phyloP scores from a whole-genome alignment of 768 basidiomycete species.

The Candolleomyces efflorescens region DNA sequence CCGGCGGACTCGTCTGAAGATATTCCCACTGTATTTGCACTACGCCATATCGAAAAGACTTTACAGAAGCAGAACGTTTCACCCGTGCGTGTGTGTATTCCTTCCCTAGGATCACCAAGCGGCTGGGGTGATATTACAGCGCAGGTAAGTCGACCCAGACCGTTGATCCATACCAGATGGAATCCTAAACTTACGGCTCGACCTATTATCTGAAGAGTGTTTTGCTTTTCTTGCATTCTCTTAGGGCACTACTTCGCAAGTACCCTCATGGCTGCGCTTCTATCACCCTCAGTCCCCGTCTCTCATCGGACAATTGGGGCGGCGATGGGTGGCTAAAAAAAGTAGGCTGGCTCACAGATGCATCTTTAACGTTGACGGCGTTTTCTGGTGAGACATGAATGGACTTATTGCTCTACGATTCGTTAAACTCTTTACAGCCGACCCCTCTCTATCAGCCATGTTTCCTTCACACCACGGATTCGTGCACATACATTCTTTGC shows the following conservation, averaged over 20 bases:
- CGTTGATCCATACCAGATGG: not conserved
- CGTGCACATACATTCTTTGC: conserved; percentile 71
- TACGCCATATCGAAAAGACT: conserved; percentile 24
- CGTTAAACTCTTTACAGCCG: conserved; percentile 37
- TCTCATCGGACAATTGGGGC: conserved; percentile 55
- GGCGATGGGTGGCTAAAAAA: conserved; percentile 72
- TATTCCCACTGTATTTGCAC: conserved; percentile 14
- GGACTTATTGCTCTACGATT: not conserved
- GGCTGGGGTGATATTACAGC: conserved; percentile 61
- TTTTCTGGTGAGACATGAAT: conserved; percentile 61
- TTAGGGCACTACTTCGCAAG: conserved; percentile 57
- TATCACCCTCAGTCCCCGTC: conserved; percentile 59
- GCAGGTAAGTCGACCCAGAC: conserved; percentile 35
- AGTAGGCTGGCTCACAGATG: conserved; percentile 77
- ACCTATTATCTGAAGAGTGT: conserved; percentile 46
- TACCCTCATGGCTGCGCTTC: conserved; percentile 62
- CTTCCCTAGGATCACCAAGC: conserved; percentile 53
- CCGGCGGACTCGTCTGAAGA: conserved; percentile 17
- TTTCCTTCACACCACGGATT: conserved; percentile 90
- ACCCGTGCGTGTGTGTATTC: conserved; percentile 56
- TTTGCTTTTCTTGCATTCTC: conserved; percentile 63
- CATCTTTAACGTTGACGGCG: conserved; percentile 65
- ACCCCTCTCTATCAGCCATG: conserved; percentile 66
- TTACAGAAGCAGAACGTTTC: conserved; percentile 22
- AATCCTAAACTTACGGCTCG: conserved; percentile 2